A percentile compares a stretch with the other conserved stretches of the same genome.
Evolutionary conservation across 108 stramenopile species (phyloP).

Genomic region (Pelagomonas calceolata): DNA sequence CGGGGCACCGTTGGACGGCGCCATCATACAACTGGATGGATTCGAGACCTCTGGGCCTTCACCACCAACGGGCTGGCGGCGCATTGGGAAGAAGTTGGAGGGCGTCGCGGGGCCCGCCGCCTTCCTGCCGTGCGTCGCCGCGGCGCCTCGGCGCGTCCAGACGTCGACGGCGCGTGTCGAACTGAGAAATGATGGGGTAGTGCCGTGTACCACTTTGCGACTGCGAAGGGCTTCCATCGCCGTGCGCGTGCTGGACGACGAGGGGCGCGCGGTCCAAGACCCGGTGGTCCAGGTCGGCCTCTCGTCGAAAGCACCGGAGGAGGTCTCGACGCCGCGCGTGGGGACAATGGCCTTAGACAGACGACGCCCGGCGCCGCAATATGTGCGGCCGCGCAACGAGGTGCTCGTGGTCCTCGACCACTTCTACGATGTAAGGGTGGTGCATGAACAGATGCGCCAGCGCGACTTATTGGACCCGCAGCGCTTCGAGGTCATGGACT

Average conservation of each 20-base stretch:
- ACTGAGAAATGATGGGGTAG: neutral
- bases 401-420: neutral
- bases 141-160: neutral
- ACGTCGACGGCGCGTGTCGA: neutral
- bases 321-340: too few species aligned
- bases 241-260: neutral
- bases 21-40: neutral
- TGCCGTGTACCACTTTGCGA: neutral
- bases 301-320: too few species aligned
- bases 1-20: neutral
- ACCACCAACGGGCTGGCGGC: neutral
- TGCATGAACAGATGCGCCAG: neutral
- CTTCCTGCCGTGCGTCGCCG: neutral
- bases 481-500: neutral
- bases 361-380: too few species aligned
- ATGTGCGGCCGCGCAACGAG: neutral
- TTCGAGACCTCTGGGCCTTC: neutral
- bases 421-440: neutral
- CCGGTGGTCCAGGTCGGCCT: neutral
- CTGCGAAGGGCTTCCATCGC: neutral
- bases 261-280: neutral
- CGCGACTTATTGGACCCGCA: neutral
- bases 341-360: too few species aligned
- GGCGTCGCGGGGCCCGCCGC: neutral
- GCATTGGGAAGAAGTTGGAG: neutral